A percentile compares a stretch with the other conserved stretches of the same genome.
Conservation (phyloP, 179 eudicot species). For the Beta corolliflora region DNA sequence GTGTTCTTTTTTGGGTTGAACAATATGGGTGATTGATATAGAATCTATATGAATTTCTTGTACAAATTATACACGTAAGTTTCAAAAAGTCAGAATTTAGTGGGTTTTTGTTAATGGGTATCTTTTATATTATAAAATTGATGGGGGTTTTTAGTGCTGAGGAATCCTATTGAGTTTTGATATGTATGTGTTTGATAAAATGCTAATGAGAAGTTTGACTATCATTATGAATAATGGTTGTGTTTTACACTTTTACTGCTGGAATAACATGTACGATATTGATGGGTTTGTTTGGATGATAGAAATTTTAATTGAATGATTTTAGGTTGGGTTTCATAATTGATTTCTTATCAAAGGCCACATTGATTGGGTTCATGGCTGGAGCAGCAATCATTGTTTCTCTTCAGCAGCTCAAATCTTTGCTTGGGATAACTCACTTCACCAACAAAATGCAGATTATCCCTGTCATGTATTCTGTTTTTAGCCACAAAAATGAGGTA, state of each 20-base stretch:
- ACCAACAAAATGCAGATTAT: conserved; percentile 75
- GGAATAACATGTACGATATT: not conserved
- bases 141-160: conserved; percentile 13
- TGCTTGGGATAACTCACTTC: conserved; percentile 76
- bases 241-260: not conserved
- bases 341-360: conserved; percentile 92
- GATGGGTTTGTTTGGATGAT: not conserved
- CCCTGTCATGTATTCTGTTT: conserved; percentile 72
- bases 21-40: not conserved
- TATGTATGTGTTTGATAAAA: conserved; percentile 3
- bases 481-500: conserved; percentile 71
- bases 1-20: not conserved
- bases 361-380: conserved; percentile 88
- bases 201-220: conserved; percentile 6
- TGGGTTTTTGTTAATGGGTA: conserved; percentile 25
- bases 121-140: conserved; percentile 17
- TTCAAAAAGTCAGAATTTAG: not conserved
- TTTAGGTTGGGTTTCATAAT: conserved; percentile 83
- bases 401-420: conserved; percentile 77
- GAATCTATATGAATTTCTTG: conserved; percentile 7
- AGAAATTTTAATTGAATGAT: not conserved
- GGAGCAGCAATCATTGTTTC: conserved; percentile 94
- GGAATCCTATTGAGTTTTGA: not conserved
- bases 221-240: not conserved
- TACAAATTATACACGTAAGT: not conserved